Evolutionary conservation across 202 grass and related monocot genomes (phyloP).

Genomic region (Brachypodium distachyon): DNA sequence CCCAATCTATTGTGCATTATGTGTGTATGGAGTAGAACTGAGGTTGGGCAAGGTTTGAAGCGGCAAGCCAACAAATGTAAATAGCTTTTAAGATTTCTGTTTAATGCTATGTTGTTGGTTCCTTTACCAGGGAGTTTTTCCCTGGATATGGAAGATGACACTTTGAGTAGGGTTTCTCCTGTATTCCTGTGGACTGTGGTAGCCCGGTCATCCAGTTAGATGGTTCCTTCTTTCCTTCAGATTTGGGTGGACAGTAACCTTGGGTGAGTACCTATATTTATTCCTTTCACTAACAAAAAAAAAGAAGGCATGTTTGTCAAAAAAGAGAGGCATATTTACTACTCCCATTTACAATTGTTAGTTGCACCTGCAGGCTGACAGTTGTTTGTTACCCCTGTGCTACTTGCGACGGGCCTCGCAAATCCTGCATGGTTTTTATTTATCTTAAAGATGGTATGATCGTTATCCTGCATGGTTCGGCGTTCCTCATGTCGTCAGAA

Average conservation of each 20-base stretch:
- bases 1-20: background rate
- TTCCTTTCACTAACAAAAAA: too few species aligned
- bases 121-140: background rate
- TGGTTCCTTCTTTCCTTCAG: background rate
- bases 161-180: background rate
- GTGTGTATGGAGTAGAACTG: slow-evolving; percentile 1
- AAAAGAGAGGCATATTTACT: too few species aligned
- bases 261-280: too few species aligned
- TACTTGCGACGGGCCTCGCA: background rate
- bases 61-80: slow-evolving; percentile 32
- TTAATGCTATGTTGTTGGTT: background rate
- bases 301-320: too few species aligned
- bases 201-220: too few species aligned
- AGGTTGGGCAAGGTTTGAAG: slow-evolving; percentile 5
- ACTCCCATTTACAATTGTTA: too few species aligned
- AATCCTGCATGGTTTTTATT: background rate
- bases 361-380: too few species aligned
- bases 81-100: slow-evolving; percentile 12
- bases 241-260: too few species aligned
- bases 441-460: too few species aligned
- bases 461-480: too few species aligned
- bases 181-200: too few species aligned
- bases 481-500: background rate
- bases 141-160: background rate
- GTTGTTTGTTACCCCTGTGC: background rate